Evolutionary conservation across 2,329 filamentous ascomycete species (phyloP), one percentile per base, ranked within the genome.

Genomic region (Gnomoniopsis sp.): DNA sequence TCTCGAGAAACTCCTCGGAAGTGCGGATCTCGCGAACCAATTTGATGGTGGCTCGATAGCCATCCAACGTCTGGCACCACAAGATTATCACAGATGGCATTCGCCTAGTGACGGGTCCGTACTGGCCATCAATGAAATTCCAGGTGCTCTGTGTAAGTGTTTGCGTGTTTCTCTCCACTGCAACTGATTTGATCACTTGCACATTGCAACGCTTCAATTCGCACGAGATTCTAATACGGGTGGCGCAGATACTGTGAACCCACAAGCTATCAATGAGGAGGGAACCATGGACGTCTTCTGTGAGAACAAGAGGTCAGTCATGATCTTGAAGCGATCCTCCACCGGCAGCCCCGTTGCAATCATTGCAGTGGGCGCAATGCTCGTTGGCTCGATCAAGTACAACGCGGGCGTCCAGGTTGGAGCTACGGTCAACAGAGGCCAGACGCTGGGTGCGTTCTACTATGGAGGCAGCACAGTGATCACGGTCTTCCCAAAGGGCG

Each of bases 81-180:
- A 78, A 66, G 75, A 78, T 63, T 78, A 78, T 59, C 76, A 79
- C 62, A 70, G 76, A 4, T 79, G 74, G 61, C 76, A 78, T 65
- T 72, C 70, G 3, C 77, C 76, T 3, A 74, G 78, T 3, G 66
- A 66, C 0, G 76, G 77, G 1, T 71, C 53, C 3, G 66, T 78
- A 2, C 71, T 68, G 59, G 65, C 66, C 59, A 74, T 71, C 53
- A 70, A 70, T 50, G 70, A 70, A 11, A 71, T 78, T 17, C 72
- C 74, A 0, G 75, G 26, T 30, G 26, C 26, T 30, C 26, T 30
- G 26, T 30, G 26, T 30, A 30, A 30, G 26, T 30, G 26, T 4
- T 30, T 30, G 4, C n/a, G n/a, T 30, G 26, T 30, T 30, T 30
- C 4, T 8, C 26, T 30, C 4, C 8, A 30, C 26, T 30, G 8